phyloP scores from a whole-genome alignment of 768 basidiomycete species.

The Boletus fagicola region DNA sequence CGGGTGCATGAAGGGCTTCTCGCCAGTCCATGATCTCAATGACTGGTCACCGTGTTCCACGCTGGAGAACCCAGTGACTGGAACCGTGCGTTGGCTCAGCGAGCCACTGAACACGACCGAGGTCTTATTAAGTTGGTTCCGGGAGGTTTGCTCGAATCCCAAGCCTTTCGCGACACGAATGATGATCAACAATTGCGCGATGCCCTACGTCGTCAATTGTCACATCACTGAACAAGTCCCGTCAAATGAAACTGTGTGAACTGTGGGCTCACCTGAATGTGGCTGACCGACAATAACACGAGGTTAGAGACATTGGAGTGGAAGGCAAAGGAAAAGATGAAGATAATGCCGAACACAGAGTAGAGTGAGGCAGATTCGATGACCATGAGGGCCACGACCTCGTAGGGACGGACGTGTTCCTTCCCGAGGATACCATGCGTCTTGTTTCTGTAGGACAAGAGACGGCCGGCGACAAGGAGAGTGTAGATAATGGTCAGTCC shows the following conservation, averaged over 20 bases:
- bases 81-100: neutral
- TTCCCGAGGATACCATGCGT: conserved; percentile 16
- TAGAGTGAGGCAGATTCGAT: conserved; percentile 38
- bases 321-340: conserved; percentile 30
- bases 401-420: conserved; percentile 24
- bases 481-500: conserved; percentile 33
- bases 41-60: neutral
- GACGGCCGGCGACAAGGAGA: conserved; percentile 29
- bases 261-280: conserved; percentile 29
- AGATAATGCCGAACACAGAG: conserved; percentile 27
- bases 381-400: conserved; percentile 31
- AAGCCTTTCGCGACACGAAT: conserved; percentile 35
- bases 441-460: conserved; percentile 21
- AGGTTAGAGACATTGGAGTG: conserved; percentile 31
- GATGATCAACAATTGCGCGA: conserved; percentile 37
- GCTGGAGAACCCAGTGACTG: neutral
- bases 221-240: neutral
- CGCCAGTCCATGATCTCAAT: neutral
- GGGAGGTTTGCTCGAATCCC: conserved; percentile 12
- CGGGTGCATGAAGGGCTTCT: neutral
- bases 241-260: neutral
- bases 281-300: conserved; percentile 34
- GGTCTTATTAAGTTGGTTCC: neutral
- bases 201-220: conserved; percentile 22
- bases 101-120: conserved; percentile 9